Percentiles rank a stretch among this genome's conserved stretches.
Evolutionary conservation across 1,284 basidiomycete species (phyloP).

Genomic region (Microbotryum intermedium): DNA sequence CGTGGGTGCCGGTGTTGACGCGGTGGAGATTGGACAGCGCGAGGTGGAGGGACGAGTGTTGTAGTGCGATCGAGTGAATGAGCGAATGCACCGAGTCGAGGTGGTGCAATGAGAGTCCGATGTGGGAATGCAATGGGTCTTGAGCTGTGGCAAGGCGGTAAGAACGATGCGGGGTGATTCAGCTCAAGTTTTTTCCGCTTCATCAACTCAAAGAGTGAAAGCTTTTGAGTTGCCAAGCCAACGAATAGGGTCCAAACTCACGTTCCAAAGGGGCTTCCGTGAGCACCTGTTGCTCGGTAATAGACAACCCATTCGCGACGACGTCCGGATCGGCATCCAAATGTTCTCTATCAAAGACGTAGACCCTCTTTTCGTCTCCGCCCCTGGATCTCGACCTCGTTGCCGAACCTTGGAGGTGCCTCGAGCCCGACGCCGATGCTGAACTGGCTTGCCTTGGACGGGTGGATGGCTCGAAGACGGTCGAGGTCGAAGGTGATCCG

Average conservation of each 20-base stretch:
- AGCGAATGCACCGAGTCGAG: constrained; percentile 29
- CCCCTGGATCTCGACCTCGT: neutral
- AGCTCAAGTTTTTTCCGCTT: neutral
- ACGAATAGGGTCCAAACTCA: neutral
- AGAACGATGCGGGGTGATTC: neutral
- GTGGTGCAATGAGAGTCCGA: constrained; percentile 30
- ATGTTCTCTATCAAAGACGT: constrained; percentile 28
- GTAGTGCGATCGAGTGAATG: constrained; percentile 21
- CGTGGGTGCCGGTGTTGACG: constrained; percentile 19
- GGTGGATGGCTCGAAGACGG: neutral
- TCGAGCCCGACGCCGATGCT: neutral
- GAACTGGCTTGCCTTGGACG: neutral
- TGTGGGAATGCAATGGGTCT: constrained; percentile 28
- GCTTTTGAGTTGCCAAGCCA: neutral
- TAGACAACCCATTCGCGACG: constrained; percentile 10
- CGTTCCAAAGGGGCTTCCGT: constrained; percentile 22
- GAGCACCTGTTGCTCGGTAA: constrained; percentile 23
- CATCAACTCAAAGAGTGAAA: no score
- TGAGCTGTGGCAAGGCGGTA: constrained; percentile 9
- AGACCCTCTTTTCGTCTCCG: constrained; percentile 6
- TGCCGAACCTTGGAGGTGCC: neutral
- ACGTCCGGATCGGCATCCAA: constrained; percentile 27
- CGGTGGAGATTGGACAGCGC: constrained; percentile 26
- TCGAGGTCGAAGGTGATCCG: neutral
- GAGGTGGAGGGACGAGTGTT: constrained; percentile 22